These are phyloP conservation scores for Pueraria montana DNA, from an alignment of 306 rosid species.

Conservation along the genomic window DNA sequence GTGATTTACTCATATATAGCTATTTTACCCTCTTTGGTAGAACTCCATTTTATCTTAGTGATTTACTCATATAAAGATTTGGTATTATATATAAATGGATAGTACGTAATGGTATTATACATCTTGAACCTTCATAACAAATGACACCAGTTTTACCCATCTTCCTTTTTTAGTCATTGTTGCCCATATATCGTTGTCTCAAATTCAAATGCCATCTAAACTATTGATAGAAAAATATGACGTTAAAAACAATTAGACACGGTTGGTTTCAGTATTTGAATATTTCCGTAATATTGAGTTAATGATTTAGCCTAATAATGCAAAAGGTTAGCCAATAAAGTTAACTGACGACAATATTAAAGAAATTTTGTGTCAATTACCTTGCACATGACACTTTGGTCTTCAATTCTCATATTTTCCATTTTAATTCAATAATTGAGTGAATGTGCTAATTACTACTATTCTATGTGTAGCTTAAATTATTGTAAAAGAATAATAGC, in stretches of 20 bases:
- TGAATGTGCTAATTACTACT: conserved; percentile 34
- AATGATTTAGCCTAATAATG: conserved; percentile 33
- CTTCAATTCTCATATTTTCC: conserved; percentile 41
- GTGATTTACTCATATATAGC: no score
- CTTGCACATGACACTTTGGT: conserved; percentile 42
- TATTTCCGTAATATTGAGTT: conserved; percentile 34
- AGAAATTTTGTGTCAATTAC: conserved; percentile 43
- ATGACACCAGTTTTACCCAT: neutral
- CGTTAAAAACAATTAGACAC: conserved; percentile 16
- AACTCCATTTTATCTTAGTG: no score
- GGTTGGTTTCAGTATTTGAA: conserved; percentile 34
- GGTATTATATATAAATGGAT: no score
- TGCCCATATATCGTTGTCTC: no score
- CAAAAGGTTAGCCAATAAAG: conserved; percentile 24
- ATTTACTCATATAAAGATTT: no score
- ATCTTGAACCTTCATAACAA: no score
- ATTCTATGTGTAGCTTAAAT: neutral
- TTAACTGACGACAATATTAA: conserved; percentile 42
- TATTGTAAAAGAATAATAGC: no score
- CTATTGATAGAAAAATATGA: conserved; percentile 6
- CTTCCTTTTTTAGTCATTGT: conserved; percentile 40
- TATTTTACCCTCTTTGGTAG: no score
- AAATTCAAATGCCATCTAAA: neutral
- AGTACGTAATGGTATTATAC: no score
- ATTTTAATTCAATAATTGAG: conserved; percentile 36